Base-by-base conservation (phyloP, 1,284 basidiomycete species). In the Ceratobasidium sp. region DNA sequence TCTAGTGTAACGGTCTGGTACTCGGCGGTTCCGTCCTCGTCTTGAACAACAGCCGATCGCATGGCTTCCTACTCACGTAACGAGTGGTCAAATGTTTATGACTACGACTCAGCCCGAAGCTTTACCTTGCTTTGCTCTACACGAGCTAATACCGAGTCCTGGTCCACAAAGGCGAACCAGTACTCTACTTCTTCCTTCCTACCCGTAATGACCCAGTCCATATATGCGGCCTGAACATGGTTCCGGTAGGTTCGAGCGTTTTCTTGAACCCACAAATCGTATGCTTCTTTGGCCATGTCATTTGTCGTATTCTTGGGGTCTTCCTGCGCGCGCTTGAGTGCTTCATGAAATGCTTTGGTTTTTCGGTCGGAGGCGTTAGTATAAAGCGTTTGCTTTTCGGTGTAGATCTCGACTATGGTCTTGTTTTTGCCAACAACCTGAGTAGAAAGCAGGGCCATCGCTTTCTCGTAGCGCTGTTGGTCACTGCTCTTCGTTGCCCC, bases 171-270 rank as follows among this genome's bases (percentile, higher is more conserved):
- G n/a, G 64, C n/a, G 51, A 66, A 66, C 64, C 64, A 66, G 35
- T 49, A 66, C 35, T 66, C 64, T 10, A 51, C 64, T n/a, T 66
- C 47, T 20, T 47, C 64, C 47, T 66, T 66, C 10, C 31, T 26
- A 3, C 64, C 64, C 10, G 42, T 51, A 35, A 66, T 35, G 1
- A 66, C 64, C 64, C 64, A 66, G 64, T 66, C 64, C 47, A 66
- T 66, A 35, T 66, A 66, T n/a, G 64, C 64, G 13, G 64, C 64
- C n/a, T 66, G 64, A 7, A 66, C 64, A 23, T 66, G 33, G 31
- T 31, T 66, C 26, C 64, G 17, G 17, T 66, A 51, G 4, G 47
- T 66, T 4, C 51, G 53, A 37, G 35, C 49, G 20, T 71, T 54
- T 17, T 37, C 53, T 7, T 71, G 20, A 31, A 71, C 42, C 67